phyloP scores from a whole-genome alignment of 1,284 basidiomycete genomes.

The Austroboletus niveus region DNA sequence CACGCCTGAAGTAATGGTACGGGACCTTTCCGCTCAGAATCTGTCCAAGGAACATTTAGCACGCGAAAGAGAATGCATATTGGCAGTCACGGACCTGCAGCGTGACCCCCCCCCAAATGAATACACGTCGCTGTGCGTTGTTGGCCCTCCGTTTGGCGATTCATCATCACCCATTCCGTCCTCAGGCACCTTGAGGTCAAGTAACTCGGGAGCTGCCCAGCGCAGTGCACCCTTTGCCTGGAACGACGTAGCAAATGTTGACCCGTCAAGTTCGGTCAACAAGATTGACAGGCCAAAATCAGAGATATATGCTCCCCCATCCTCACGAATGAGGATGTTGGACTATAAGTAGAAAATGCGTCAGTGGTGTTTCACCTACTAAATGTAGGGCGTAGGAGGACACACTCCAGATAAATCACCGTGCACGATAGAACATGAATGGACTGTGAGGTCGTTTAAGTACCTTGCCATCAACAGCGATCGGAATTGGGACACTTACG shows the following conservation, averaged over 20 bases:
- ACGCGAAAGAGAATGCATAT: neutral
- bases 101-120: conserved; percentile 19
- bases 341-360: conserved; percentile 8
- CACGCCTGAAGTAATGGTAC: conserved; percentile 11
- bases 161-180: conserved; percentile 1
- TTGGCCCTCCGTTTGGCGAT: neutral
- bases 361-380: neutral
- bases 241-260: conserved; percentile 12
- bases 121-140: conserved; percentile 12
- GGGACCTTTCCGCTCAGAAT: conserved; percentile 16
- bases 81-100: conserved; percentile 7
- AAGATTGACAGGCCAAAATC: conserved; percentile 21
- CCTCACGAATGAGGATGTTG: conserved; percentile 15
- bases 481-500: conserved; percentile 5
- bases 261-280: conserved; percentile 16
- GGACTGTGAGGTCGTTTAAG: conserved; percentile 11
- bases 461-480: neutral
- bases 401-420: conserved; percentile 25
- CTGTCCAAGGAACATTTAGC: neutral
- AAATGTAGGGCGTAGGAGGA: neutral
- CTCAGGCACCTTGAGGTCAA: conserved; percentile 9
- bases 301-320: conserved; percentile 11
- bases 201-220: conserved; percentile 18
- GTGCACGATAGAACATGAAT: conserved; percentile 18
- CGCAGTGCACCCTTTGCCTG: conserved; percentile 14